Percentiles rank a stretch among this genome's conserved stretches.
Evolutionary conservation across 495 filamentous ascomycete species (phyloP).

Genomic region (Penicillium tannophilum): DNA sequence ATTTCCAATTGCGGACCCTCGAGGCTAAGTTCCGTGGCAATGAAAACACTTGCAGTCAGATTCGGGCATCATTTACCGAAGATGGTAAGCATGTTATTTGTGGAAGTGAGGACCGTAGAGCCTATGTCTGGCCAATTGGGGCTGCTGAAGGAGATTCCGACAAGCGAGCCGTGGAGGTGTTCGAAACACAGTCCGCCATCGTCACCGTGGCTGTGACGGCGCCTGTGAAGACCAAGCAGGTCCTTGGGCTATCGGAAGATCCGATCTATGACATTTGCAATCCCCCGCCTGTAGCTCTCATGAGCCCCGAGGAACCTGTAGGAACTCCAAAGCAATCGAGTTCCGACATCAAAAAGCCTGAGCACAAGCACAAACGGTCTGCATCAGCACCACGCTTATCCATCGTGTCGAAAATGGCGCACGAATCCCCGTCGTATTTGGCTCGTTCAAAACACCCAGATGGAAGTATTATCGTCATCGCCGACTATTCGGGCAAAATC

Average conservation of each 20-base stretch:
- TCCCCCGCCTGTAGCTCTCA: constrained; percentile 84
- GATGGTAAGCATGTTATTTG: constrained; percentile 87
- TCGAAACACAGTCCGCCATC: constrained; percentile 86
- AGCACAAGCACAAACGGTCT: constrained; percentile 22
- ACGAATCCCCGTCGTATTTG: constrained; percentile 69
- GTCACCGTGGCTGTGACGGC: constrained; percentile 88
- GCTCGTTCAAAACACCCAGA: constrained; percentile 73
- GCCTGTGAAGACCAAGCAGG: constrained; percentile 73
- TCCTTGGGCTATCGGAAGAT: constrained; percentile 79
- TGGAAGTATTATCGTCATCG: constrained; percentile 91
- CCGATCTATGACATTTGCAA: constrained; percentile 97
- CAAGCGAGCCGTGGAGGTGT: constrained; percentile 79
- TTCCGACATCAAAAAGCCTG: constrained; percentile 16
- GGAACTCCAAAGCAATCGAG: constrained; percentile 38
- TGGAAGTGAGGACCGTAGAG: constrained; percentile 87
- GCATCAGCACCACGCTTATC: constrained; percentile 29
- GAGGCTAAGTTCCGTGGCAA: constrained; percentile 93
- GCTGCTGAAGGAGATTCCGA: constrained; percentile 68
- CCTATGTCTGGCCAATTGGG: constrained; percentile 83
- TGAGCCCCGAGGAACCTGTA: constrained; percentile 66
- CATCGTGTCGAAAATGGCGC: constrained; percentile 56
- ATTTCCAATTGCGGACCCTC: constrained; percentile 76
- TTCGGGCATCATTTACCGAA: constrained; percentile 85
- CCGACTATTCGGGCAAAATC: constrained; percentile 84
- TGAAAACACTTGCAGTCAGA: constrained; percentile 89